Evolutionary conservation across 805 yeast genomes (phyloP), one percentile per base, ranked within the genome.

Genomic region (Kluyveromyces nonfermentans): DNA sequence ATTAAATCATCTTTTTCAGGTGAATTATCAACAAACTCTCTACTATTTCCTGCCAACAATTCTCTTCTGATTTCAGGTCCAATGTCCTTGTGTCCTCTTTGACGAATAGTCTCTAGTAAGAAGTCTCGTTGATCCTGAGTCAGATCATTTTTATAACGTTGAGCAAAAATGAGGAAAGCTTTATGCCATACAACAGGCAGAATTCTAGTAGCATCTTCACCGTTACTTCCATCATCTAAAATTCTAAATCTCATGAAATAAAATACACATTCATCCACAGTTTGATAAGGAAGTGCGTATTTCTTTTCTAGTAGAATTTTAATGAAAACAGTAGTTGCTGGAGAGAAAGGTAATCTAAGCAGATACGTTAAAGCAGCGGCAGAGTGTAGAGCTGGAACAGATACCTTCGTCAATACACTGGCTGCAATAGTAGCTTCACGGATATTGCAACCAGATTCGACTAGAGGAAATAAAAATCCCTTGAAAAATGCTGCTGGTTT

Each of bases 121-220:
- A 90, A 87, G 56, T 93, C 98, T 62, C 96, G 77, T 71, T 93
- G 99, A 62, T 93, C 99, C 55, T 87, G 96, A n/a, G 98, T 93
- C 46, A 93, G 86, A 71, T 93, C 98, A 60, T 93, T 90, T 64
- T 90, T 93, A 63, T 93, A 93, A 51, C 96, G 75, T 68, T 89
- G 97, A 31, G 97, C 95, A 69, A 93, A 93, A 1, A 93, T 82
- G 45, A 93, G 72, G 59, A 93, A 84, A 2, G 97, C 90, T 63
- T 90, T 95, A 63, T 94, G 97, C 97, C 98, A 93, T 32, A 90
- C 90, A 15, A 93, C 85, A 7, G 98, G 97, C 59, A 93, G 72
- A 40, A 75, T 59, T 40, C 70, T 64, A 16, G 65, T 66, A 44
- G 73, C 63, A 39, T 65, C 66, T 40, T 65, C 68, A 54, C 64